Base-by-base conservation (phyloP, 2,329 filamentous ascomycete species). In the Aspergillus sp. region DNA sequence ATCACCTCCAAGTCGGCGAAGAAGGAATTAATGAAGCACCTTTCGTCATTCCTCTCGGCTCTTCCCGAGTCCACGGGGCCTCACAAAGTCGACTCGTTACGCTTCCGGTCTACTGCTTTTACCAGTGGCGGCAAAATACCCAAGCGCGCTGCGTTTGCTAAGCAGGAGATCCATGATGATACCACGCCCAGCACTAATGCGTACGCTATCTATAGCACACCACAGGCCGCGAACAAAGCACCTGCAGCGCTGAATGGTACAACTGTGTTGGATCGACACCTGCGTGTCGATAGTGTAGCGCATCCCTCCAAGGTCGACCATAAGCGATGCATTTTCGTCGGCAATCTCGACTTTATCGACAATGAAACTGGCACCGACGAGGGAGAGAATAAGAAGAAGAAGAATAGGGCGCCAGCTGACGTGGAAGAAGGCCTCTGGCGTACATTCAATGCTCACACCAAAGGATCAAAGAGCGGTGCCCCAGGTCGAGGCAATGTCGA, bases 141-240 rank as follows among this genome's bases (percentile, higher is more conserved):
- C 50, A 97, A 96, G 78, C 90, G 93, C 62, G 95, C 93, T n/a
- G 90, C 95, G 23, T 98, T 87, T 73, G 95, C 93, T 61, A 96
- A 91, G 67, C 92, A 93, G 72, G 88, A 92, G 23, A 81, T 98
- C 57, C 93, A 97, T 88, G 88, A 90, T 60, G 86, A 91, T 19
- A 99, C 96, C 1, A 95, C 93, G 1, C 91, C 90, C 69, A 96
- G 90, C 61, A 92, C 93, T 58, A 97, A 99, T 72, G 95, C 95
- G 47, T 99, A 99, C 71, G 91, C 84, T 31, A 92, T 99, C 49
- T 97, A 95, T 78, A 89, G 86, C 44, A 91, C 90, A 2, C 75
- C 85, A 1, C 79, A 85, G 8, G 91, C 90, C 3, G 92, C 91
- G 12, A 86, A 91, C 55, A 86, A 88, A 66, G 93, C 93, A 2